A percentile compares a stretch with the other conserved stretches of the same genome.
phyloP scores from a whole-genome alignment of 2,329 filamentous ascomycete genomes.

The Cladobotryum protrusum region DNA sequence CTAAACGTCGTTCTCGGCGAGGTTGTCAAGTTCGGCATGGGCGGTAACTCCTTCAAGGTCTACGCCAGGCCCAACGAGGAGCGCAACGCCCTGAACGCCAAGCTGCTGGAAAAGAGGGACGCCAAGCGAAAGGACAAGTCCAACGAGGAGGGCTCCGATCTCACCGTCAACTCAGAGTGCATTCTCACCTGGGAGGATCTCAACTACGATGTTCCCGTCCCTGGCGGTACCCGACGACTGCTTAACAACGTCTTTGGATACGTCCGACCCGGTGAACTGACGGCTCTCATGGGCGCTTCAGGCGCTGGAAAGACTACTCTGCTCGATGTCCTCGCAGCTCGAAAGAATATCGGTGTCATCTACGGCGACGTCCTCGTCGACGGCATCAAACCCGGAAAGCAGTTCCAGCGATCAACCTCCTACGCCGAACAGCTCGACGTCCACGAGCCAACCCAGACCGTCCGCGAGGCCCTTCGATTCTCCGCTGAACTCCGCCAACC shows the following conservation, averaged over 20 bases:
- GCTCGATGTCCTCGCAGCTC: slow-evolving; percentile 63
- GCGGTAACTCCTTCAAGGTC: slow-evolving; percentile 73
- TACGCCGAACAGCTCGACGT: slow-evolving; percentile 59
- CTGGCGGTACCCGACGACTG: slow-evolving; percentile 49
- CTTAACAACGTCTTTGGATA: slow-evolving; percentile 57
- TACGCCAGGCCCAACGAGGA: slow-evolving; percentile 67
- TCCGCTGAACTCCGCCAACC: slow-evolving; percentile 56
- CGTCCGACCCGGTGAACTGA: slow-evolving; percentile 70
- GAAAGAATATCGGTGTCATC: slow-evolving; percentile 58
- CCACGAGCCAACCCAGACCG: slow-evolving; percentile 56
- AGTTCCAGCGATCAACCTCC: slow-evolving; percentile 56
- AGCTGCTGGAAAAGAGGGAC: slow-evolving; percentile 53
- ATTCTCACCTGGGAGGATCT: slow-evolving; percentile 84
- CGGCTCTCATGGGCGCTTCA: slow-evolving; percentile 74
- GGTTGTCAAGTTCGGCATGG: slow-evolving; percentile 68
- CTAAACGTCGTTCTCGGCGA: slow-evolving; percentile 76
- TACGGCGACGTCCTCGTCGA: slow-evolving; percentile 52
- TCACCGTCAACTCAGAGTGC: slow-evolving; percentile 54
- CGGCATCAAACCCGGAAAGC: slow-evolving; percentile 48
- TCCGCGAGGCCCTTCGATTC: slow-evolving; percentile 58
- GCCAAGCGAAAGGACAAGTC: slow-evolving; percentile 43
- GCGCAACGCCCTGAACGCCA: slow-evolving; percentile 57
- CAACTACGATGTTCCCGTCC: slow-evolving; percentile 65
- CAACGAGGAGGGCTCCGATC: slow-evolving; percentile 40
- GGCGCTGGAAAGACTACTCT: slow-evolving; percentile 86